Evolutionary conservation across 768 basidiomycete species (phyloP), one percentile per base, ranked within the genome.

Genomic region (Heimioporus sp.): DNA sequence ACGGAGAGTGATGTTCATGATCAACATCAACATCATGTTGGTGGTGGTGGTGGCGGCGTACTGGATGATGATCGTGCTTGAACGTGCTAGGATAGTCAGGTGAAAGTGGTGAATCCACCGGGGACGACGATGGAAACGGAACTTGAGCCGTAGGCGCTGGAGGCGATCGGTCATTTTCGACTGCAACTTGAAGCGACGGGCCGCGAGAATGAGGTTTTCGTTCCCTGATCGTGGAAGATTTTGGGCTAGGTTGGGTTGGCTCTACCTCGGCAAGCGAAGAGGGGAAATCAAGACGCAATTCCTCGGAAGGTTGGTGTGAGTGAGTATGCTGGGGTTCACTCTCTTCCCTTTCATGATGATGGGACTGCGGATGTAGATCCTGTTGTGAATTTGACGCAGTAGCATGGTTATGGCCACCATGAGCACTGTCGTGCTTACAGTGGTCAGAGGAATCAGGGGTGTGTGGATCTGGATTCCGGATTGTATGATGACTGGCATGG

Each of bases 11-110:
- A 53, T 78, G 66, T n/a, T 69, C 72, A 51, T 78, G 55, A 44
- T 53, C 57, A 50, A 40, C 35, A 43, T 59, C 50, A 37, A 12
- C 34, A 35, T 35, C 12, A 7, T 35, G 11, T 12, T 35, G 35
- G 35, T 35, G 35, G 16, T 56, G 52, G 31, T 57, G 54, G 19
- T 69, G 55, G 17, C 59, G 53, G 37, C 65, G 62, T 20, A 54
- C 62, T 38, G 68, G 72, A 62, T 80, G 79, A 17, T 70, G 69
- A 55, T 80, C 80, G 54, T 74, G 72, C 28, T 74, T 76, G 49
- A 81, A 76, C 43, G 73, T 76, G 46, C 65, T 71, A n/a, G 67
- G 67, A 66, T 89, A 87, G 53, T 58, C 80, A 0, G 86, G 87
- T 1, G 87, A 89, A 20, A 87, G 68, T 0, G 86, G 87, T 1